These are phyloP conservation scores for Mixia osmundae DNA, from an alignment of 1,284 basidiomycete genomes.

Conservation along the genomic window DNA sequence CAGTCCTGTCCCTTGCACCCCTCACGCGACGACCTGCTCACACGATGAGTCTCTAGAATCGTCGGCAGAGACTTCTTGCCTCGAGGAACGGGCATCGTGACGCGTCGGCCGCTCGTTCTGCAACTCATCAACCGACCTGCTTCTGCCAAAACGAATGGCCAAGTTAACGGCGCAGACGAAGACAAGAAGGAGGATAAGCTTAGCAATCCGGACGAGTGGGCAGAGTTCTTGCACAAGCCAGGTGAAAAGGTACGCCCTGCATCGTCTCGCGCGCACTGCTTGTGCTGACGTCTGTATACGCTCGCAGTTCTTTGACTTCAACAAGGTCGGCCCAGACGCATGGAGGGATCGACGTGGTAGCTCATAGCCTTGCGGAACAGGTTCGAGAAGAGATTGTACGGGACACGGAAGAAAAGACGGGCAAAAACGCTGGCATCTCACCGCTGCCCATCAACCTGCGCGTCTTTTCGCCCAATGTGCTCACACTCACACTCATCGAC, in stretches of 20 bases:
- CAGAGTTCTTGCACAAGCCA: slow-evolving; percentile 62
- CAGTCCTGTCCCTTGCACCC: background rate
- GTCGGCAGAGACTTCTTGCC: slow-evolving; percentile 92
- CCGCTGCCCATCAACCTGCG: slow-evolving; percentile 89
- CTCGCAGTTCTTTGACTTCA: slow-evolving; percentile 80
- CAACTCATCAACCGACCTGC: slow-evolving; percentile 70
- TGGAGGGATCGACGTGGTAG: too few relatives aligned
- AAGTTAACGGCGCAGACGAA: slow-evolving; percentile 6
- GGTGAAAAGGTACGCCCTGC: background rate
- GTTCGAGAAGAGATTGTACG: slow-evolving; percentile 87
- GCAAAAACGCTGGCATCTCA: slow-evolving; percentile 90
- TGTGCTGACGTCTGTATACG: background rate
- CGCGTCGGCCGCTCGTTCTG: slow-evolving; percentile 51
- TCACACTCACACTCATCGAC: slow-evolving; percentile 91
- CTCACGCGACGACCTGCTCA: background rate
- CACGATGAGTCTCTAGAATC: slow-evolving; percentile 46
- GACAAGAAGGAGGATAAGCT: slow-evolving; percentile 24
- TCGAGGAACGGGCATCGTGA: slow-evolving; percentile 84
- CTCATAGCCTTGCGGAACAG: too few relatives aligned
- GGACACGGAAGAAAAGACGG: slow-evolving; percentile 94
- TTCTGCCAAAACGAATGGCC: slow-evolving; percentile 8
- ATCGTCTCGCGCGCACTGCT: background rate
- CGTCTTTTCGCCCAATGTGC: slow-evolving; percentile 85
- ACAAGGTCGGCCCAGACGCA: too few relatives aligned
- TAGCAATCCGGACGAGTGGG: slow-evolving; percentile 85